These are phyloP conservation scores for Tritrichomonas musculus DNA, from an alignment of 208 protist species.

Conservation along the genomic window DNA sequence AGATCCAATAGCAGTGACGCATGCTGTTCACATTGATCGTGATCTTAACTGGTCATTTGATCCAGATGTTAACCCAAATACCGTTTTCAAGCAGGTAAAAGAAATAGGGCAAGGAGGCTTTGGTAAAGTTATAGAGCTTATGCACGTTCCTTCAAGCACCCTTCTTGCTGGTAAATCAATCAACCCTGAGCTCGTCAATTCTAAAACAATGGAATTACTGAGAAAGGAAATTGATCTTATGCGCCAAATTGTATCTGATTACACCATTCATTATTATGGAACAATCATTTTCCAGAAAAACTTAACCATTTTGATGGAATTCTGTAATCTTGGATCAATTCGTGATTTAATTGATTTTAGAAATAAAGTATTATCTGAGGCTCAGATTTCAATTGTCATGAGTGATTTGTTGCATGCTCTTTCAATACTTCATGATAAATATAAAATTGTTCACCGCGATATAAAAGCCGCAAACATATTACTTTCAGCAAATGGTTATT, in stretches of 20 bases:
- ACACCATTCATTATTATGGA: background rate
- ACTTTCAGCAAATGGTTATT: constrained; percentile 31
- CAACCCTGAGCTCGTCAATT: background rate
- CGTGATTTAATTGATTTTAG: background rate
- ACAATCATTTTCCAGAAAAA: background rate
- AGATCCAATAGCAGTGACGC: background rate
- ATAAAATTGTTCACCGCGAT: constrained; percentile 71
- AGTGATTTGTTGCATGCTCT: background rate
- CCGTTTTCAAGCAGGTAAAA: background rate
- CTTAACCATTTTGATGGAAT: background rate
- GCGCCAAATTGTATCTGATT: background rate
- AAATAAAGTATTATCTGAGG: background rate
- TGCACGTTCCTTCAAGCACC: background rate
- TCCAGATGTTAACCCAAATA: background rate
- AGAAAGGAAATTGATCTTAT: background rate
- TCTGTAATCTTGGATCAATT: background rate
- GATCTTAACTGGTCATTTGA: background rate
- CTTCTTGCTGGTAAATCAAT: background rate
- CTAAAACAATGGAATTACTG: background rate
- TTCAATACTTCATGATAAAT: background rate
- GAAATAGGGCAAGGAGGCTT: background rate
- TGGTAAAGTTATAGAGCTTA: background rate
- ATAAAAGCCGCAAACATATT: constrained; percentile 63
- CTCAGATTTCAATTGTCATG: background rate
- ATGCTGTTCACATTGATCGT: background rate